These are phyloP conservation scores for Lathyrus sativus DNA, from an alignment of 306 rosid species.

Conservation along the genomic window DNA sequence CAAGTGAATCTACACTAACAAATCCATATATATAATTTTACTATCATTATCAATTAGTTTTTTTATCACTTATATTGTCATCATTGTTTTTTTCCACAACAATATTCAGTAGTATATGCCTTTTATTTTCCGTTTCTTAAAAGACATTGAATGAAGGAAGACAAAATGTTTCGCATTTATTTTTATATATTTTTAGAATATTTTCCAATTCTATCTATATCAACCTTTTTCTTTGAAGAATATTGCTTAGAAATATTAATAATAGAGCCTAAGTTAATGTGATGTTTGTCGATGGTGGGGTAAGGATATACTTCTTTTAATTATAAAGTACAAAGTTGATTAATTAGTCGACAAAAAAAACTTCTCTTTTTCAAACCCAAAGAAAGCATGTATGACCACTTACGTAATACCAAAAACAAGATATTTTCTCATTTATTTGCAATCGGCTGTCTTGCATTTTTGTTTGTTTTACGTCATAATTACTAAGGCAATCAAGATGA, in stretches of 20 bases:
- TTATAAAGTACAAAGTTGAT: constrained; percentile 28
- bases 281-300: constrained; percentile 40
- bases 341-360: constrained; percentile 11
- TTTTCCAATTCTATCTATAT: background rate
- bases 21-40: too few relatives aligned
- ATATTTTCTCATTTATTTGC: background rate
- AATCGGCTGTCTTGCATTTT: background rate
- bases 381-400: constrained; percentile 25
- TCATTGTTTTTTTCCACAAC: background rate
- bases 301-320: constrained; percentile 12
- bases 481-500: too few relatives aligned
- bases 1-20: too few relatives aligned
- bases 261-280: background rate
- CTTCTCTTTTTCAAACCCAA: constrained; percentile 9
- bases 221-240: background rate
- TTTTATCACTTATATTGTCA: too few relatives aligned
- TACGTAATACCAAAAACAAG: background rate
- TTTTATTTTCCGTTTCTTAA: background rate
- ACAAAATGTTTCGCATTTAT: background rate
- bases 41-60: too few relatives aligned
- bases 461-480: background rate
- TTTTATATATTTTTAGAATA: background rate
- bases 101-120: background rate
- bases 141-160: background rate
- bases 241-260: background rate